Percentiles rank a stretch among this genome's conserved stretches.
phyloP scores from a whole-genome alignment of 176 grass and related monocot species.

The Juncus effusus region DNA sequence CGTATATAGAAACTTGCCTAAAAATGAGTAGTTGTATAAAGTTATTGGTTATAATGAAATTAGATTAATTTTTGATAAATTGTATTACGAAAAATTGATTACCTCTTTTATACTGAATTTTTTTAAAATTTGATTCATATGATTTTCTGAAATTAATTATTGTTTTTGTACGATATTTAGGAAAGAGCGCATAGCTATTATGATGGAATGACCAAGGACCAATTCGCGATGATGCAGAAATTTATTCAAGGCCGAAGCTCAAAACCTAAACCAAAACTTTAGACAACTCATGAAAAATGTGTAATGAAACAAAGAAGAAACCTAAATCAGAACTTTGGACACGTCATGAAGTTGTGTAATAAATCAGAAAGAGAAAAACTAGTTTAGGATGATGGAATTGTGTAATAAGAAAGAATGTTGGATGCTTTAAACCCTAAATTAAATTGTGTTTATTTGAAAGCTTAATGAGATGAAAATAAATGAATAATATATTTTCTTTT shows the following conservation, averaged over 20 bases:
- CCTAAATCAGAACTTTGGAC: too few relatives aligned
- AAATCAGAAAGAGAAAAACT: too few relatives aligned
- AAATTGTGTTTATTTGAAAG: too few relatives aligned
- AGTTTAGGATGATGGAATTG: too few relatives aligned
- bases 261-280: slow-evolving; percentile 66
- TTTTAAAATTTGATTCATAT: background rate
- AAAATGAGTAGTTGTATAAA: background rate
- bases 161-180: slow-evolving; percentile 34
- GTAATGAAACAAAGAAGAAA: background rate
- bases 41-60: too few relatives aligned
- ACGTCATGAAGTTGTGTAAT: too few relatives aligned
- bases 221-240: slow-evolving; percentile 80
- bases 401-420: too few relatives aligned
- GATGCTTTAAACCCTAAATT: too few relatives aligned
- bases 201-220: slow-evolving; percentile 89
- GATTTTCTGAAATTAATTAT: background rate
- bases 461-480: too few relatives aligned
- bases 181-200: slow-evolving; percentile 80
- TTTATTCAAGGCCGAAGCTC: slow-evolving; percentile 64
- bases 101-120: background rate
- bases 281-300: slow-evolving; percentile 11
- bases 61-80: too few relatives aligned
- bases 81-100: too few relatives aligned
- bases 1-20: background rate
- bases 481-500: too few relatives aligned